A percentile compares a stretch with the other conserved stretches of the same genome.
These are phyloP conservation scores for Blastomyces emzantsi DNA, from an alignment of 2,329 filamentous ascomycete species.

Conservation along the genomic window DNA sequence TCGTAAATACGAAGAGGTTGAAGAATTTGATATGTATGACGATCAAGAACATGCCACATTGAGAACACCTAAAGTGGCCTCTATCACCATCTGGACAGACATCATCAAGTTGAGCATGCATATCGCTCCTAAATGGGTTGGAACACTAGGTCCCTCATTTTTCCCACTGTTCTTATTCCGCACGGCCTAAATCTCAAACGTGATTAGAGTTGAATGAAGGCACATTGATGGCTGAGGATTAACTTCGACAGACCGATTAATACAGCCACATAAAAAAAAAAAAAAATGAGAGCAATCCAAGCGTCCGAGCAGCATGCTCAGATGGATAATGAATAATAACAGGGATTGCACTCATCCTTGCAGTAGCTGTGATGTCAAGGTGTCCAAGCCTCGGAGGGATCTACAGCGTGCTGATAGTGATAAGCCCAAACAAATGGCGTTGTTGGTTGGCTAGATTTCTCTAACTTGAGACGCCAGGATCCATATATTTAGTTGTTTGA, in stretches of 20 bases:
- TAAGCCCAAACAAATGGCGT: slow-evolving; percentile 4
- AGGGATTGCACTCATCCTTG: not conserved
- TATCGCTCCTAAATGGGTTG: not conserved
- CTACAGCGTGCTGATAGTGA: not conserved
- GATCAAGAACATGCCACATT: not conserved
- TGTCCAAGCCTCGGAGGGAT: not conserved
- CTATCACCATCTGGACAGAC: not conserved
- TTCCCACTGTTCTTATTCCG: not conserved
- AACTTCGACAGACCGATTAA: not conserved
- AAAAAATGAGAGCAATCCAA: not conserved
- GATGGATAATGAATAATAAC: not conserved
- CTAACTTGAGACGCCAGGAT: not conserved
- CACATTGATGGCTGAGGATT: not conserved
- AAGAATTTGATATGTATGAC: not conserved
- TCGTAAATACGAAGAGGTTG: not conserved
- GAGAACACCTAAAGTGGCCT: not conserved
- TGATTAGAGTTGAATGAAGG: not conserved
- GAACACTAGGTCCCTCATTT: not conserved
- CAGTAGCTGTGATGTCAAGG: not conserved
- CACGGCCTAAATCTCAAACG: not conserved
- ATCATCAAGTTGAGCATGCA: not conserved
- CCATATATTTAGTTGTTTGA: not conserved
- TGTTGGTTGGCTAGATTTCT: not conserved
- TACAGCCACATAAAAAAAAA: not conserved
- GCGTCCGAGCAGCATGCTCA: not conserved